Conservation (phyloP, 257 asterid genomes). For the Fraxinus americana region DNA sequence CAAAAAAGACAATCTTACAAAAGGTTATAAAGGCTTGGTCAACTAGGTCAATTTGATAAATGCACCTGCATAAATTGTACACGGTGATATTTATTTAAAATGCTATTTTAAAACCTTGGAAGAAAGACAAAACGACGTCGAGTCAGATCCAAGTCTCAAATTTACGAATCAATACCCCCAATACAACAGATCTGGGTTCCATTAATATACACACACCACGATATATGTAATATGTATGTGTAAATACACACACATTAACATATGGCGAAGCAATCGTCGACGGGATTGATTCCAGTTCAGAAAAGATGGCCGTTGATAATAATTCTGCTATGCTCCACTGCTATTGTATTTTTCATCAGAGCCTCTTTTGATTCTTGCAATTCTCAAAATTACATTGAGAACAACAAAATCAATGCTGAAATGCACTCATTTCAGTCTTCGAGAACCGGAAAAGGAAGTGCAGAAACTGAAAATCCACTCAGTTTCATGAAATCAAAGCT, state of each 20-base stretch:
- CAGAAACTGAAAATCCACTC: slow-evolving; percentile 44
- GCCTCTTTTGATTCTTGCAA: slow-evolving; percentile 63
- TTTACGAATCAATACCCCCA: neutral
- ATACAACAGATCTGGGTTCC: neutral
- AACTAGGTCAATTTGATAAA: too few relatives aligned
- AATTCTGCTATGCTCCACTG: slow-evolving; percentile 48
- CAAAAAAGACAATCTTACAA: too few relatives aligned
- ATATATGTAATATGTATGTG: neutral
- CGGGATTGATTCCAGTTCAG: slow-evolving; percentile 32
- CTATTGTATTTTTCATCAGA: slow-evolving; percentile 66
- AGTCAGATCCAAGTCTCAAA: neutral
- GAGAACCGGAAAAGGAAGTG: slow-evolving; percentile 9
- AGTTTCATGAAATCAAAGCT: slow-evolving; percentile 75
- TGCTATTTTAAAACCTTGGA: too few relatives aligned
- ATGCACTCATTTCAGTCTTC: slow-evolving; percentile 26
- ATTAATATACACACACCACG: neutral
- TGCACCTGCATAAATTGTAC: too few relatives aligned
- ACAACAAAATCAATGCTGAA: slow-evolving; percentile 24
- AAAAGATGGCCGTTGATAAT: slow-evolving; percentile 55
- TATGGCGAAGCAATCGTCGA: slow-evolving; percentile 52
- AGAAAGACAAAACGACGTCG: neutral
- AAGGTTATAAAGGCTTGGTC: too few relatives aligned
- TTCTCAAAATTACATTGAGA: slow-evolving; percentile 33
- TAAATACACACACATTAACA: neutral
- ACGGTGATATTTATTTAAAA: too few relatives aligned